Percentiles rank a stretch among this genome's conserved stretches.
Conservation (phyloP, 2,329 filamentous ascomycete species). For the Pestalotiopsis sp. region DNA sequence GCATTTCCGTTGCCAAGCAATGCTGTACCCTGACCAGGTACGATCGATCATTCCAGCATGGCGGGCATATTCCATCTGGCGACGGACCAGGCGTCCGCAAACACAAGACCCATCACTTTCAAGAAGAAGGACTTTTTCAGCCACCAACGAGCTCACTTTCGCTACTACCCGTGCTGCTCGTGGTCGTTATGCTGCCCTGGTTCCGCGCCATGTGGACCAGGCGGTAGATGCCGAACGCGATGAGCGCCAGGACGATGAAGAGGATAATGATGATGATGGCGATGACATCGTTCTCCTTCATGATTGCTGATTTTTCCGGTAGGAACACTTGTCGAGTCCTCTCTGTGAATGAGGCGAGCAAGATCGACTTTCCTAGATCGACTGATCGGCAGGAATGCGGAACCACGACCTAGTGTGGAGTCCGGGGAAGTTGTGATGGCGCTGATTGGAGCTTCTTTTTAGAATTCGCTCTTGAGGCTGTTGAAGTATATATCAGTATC, state of each 20-base stretch:
- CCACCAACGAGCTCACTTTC: slow-evolving; percentile 8
- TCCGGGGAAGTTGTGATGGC: not conserved
- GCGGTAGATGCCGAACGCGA: slow-evolving; percentile 66
- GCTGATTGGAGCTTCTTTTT: not conserved
- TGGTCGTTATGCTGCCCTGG: slow-evolving; percentile 27
- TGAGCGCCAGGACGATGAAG: slow-evolving; percentile 62
- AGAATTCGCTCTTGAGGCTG: not conserved
- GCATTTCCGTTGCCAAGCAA: too few relatives aligned
- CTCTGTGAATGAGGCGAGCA: not conserved
- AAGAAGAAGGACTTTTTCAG: not conserved
- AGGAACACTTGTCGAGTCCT: not conserved
- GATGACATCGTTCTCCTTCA: slow-evolving; percentile 70
- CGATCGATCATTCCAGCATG: too few relatives aligned
- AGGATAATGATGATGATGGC: slow-evolving; percentile 70
- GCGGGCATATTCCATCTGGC: too few relatives aligned
- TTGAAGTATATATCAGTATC: not conserved
- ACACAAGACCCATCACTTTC: too few relatives aligned
- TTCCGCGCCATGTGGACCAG: slow-evolving; percentile 56
- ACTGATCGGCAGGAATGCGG: not conserved
- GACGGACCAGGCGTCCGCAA: too few relatives aligned
- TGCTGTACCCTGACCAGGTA: too few relatives aligned
- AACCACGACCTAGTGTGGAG: not conserved
- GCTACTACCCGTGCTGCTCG: slow-evolving; percentile 20
- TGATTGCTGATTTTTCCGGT: slow-evolving; percentile 37
- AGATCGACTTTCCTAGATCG: not conserved